phyloP scores from a whole-genome alignment of 257 asterid genomes.

The Forsythia viridissima region DNA sequence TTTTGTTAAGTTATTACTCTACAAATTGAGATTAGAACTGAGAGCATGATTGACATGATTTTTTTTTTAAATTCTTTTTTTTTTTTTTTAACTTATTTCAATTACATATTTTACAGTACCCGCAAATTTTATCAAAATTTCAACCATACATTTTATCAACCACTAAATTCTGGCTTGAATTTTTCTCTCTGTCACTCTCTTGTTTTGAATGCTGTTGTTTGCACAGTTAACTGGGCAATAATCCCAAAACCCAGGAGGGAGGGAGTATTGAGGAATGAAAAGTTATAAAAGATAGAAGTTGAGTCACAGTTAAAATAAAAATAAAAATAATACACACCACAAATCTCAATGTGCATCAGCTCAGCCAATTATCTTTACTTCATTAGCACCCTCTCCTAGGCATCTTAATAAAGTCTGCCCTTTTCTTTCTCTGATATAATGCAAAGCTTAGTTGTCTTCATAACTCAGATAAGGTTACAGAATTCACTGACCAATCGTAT shows the following conservation, averaged over 20 bases:
- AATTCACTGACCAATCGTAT: slow-evolving; percentile 28
- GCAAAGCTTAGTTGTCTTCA: slow-evolving; percentile 41
- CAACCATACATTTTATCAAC: too few species aligned
- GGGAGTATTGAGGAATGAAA: slow-evolving; percentile 17
- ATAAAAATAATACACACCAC: slow-evolving; percentile 24
- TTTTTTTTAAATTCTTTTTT: too few species aligned
- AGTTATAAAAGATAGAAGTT: slow-evolving; percentile 3
- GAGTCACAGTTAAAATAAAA: slow-evolving; percentile 23
- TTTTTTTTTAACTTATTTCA: too few species aligned
- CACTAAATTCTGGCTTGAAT: background rate
- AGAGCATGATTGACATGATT: too few species aligned
- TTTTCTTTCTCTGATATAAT: slow-evolving; percentile 17
- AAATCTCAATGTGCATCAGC: slow-evolving; percentile 45
- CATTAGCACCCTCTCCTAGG: slow-evolving; percentile 42
- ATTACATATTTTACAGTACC: too few species aligned
- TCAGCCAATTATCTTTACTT: slow-evolving; percentile 36
- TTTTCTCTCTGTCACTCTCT: slow-evolving; percentile 16
- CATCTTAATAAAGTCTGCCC: slow-evolving; percentile 19
- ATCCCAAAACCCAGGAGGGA: slow-evolving; percentile 40
- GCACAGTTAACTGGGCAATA: slow-evolving; percentile 30
- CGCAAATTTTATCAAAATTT: too few species aligned
- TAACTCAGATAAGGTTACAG: slow-evolving; percentile 40
- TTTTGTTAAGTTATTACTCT: too few species aligned
- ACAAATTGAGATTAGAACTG: too few species aligned
- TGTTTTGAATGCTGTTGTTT: slow-evolving; percentile 9